A percentile compares a stretch with the other conserved stretches of the same genome.
These are phyloP conservation scores for Lathyrus sativus DNA, from an alignment of 306 rosid species.

Conservation along the genomic window DNA sequence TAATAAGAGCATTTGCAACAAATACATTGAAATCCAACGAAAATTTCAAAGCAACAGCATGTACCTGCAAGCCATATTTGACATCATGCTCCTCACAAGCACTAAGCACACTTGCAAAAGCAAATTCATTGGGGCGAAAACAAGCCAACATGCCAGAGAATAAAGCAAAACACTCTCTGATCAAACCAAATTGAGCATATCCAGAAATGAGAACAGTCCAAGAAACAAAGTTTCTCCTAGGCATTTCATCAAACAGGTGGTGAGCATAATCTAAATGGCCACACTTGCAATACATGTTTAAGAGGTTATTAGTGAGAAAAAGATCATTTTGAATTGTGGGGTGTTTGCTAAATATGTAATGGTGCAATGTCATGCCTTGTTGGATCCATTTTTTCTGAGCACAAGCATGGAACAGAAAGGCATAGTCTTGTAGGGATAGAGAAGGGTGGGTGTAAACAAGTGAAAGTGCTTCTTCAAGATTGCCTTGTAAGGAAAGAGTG, in stretches of 20 bases:
- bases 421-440: constrained; percentile 60
- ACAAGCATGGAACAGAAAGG: constrained; percentile 70
- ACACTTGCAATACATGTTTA: constrained; percentile 78
- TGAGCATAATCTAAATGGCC: constrained; percentile 55
- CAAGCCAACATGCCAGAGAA: constrained; percentile 57
- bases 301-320: constrained; percentile 68
- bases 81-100: constrained; percentile 43
- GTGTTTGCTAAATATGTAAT: constrained; percentile 51
- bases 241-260: constrained; percentile 70
- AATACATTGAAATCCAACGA: constrained; percentile 61
- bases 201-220: constrained; percentile 88
- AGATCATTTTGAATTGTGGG: constrained; percentile 46
- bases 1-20: constrained; percentile 83
- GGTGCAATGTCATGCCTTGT: constrained; percentile 69
- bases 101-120: constrained; percentile 75
- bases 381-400: constrained; percentile 56
- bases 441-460: constrained; percentile 54
- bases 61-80: constrained; percentile 71
- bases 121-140: constrained; percentile 72
- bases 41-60: constrained; percentile 70
- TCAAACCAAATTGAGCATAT: constrained; percentile 51
- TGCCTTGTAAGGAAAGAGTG: constrained; percentile 52
- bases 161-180: constrained; percentile 51
- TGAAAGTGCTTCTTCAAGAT: constrained; percentile 57
- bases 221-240: constrained; percentile 63